These are phyloP conservation scores for Mucuna pruriens DNA, from an alignment of 306 rosid species.

Conservation along the genomic window DNA sequence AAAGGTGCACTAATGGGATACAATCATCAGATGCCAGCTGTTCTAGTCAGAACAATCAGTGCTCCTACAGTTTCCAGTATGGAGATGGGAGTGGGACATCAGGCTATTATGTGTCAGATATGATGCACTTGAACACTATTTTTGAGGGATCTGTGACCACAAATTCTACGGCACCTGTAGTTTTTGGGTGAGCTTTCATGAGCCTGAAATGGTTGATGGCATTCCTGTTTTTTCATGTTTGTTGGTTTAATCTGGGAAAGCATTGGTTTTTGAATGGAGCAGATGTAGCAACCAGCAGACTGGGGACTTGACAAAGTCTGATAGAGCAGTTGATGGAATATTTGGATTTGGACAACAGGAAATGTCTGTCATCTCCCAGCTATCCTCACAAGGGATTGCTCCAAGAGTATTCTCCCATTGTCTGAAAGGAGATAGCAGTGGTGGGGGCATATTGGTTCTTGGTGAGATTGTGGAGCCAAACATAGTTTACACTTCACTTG, in stretches of 20 bases:
- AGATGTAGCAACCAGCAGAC: slow-evolving; percentile 88
- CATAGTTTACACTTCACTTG: slow-evolving; percentile 86
- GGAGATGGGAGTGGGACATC: slow-evolving; percentile 99
- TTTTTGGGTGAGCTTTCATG: slow-evolving; percentile 77
- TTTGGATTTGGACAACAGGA: slow-evolving; percentile 94
- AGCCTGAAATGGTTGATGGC: slow-evolving; percentile 22
- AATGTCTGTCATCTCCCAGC: slow-evolving; percentile 88
- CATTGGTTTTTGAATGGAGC: slow-evolving; percentile 51
- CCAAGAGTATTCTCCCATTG: slow-evolving; percentile 94
- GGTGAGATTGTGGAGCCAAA: slow-evolving; percentile 93
- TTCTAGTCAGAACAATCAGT: slow-evolving; percentile 74
- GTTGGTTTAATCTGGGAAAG: slow-evolving; percentile 39
- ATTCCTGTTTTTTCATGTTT: not conserved
- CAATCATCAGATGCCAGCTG: slow-evolving; percentile 80
- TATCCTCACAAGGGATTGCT: slow-evolving; percentile 85
- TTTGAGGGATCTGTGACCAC: slow-evolving; percentile 59
- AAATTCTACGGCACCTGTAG: slow-evolving; percentile 80
- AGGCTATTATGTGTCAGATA: slow-evolving; percentile 82
- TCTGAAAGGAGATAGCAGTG: slow-evolving; percentile 82
- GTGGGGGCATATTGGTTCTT: slow-evolving; percentile 95
- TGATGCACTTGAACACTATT: slow-evolving; percentile 69
- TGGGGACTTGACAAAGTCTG: slow-evolving; percentile 91
- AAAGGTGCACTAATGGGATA: slow-evolving; percentile 67
- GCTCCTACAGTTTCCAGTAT: slow-evolving; percentile 83
- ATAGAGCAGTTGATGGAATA: slow-evolving; percentile 94